phyloP scores from a whole-genome alignment of 2,329 filamentous ascomycete genomes.

The Celoporthe dispersa region DNA sequence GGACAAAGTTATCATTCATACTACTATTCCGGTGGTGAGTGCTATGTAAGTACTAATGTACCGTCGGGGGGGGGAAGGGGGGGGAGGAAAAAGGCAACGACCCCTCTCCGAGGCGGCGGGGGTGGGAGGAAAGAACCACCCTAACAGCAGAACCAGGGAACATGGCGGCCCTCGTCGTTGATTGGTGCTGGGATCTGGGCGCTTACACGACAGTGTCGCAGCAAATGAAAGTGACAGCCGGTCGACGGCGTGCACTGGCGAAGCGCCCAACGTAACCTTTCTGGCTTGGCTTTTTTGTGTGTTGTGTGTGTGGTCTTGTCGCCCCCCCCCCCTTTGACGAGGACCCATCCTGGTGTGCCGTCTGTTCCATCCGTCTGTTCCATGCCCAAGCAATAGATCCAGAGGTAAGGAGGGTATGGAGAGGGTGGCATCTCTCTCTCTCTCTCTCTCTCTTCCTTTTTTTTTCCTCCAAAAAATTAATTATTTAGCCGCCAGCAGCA shows the following conservation, averaged over 20 bases:
- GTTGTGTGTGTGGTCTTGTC: no score
- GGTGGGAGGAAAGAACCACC: neutral
- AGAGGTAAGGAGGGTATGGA: neutral
- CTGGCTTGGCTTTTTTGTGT: constrained; percentile 6
- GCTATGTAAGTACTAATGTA: no score
- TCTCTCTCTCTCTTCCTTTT: neutral
- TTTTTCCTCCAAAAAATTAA: no score
- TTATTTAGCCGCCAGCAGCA: neutral
- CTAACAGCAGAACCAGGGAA: neutral
- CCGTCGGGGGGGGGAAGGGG: no score
- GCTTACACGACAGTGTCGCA: constrained; percentile 25
- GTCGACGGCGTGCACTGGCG: constrained; percentile 7
- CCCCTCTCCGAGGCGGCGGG: neutral
- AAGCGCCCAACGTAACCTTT: constrained; percentile 29
- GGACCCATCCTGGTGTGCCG: neutral
- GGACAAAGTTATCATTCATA: neutral
- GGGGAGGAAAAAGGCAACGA: neutral
- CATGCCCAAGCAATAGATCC: neutral
- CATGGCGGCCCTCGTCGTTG: constrained; percentile 9
- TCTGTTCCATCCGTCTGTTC: neutral
- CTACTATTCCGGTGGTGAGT: neutral
- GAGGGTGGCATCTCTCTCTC: neutral
- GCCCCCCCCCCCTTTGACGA: neutral
- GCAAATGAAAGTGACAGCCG: constrained; percentile 24
- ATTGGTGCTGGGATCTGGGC: constrained; percentile 27